phyloP scores from a whole-genome alignment of 345 rosid species.

The Heritiera fomes region DNA sequence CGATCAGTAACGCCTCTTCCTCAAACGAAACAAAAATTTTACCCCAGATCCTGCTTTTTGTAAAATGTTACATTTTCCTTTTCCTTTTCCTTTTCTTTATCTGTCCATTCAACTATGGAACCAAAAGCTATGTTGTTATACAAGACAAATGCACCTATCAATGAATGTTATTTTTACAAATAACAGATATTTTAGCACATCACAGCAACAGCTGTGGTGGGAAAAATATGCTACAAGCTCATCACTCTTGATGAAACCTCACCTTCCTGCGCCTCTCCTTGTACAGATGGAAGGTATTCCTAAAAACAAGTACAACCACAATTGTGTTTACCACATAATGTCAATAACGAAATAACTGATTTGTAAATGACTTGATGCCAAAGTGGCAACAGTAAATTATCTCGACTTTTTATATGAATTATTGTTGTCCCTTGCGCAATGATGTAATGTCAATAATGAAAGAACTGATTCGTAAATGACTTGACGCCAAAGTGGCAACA shows the following conservation, averaged over 20 bases:
- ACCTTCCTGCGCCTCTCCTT: constrained; percentile 54
- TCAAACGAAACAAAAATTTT: not conserved
- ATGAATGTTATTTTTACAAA: constrained; percentile 37
- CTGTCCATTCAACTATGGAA: constrained; percentile 24
- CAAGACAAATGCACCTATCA: constrained; percentile 36
- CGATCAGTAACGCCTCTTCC: not conserved
- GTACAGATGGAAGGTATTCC: constrained; percentile 38
- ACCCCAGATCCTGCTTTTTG: not conserved
- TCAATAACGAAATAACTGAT: not conserved
- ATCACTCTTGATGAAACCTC: constrained; percentile 62
- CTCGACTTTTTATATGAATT: not conserved
- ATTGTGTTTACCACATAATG: not conserved
- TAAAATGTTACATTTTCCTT: constrained; percentile 15
- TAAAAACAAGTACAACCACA: constrained; percentile 24
- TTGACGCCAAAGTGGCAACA: not conserved
- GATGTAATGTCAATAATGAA: not conserved
- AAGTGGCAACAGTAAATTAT: not conserved
- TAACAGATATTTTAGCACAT: constrained; percentile 25
- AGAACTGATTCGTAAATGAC: not conserved
- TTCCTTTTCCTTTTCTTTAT: constrained; percentile 6
- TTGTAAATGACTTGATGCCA: not conserved
- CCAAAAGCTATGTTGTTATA: constrained; percentile 30
- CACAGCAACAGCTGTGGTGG: constrained; percentile 6
- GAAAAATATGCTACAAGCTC: constrained; percentile 55
- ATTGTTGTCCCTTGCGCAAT: not conserved